These are phyloP conservation scores for Ascochyta lentis DNA, from an alignment of 2,329 filamentous ascomycete species.

Conservation along the genomic window DNA sequence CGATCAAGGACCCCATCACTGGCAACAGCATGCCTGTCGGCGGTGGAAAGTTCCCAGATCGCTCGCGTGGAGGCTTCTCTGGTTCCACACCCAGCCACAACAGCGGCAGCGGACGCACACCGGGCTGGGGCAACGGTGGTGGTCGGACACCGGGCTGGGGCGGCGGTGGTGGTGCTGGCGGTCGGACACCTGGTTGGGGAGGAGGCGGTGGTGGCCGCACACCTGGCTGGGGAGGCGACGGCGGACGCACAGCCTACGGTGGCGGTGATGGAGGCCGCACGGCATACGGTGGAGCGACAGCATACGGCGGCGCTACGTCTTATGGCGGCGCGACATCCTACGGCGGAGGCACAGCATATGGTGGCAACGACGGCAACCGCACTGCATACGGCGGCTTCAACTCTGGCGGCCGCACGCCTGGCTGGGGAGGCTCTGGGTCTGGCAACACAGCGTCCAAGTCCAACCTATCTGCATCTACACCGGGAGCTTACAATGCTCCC, in stretches of 20 bases:
- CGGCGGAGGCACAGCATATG: slow-evolving; percentile 55
- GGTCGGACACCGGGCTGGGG: slow-evolving; percentile 52
- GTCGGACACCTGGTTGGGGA: slow-evolving; percentile 53
- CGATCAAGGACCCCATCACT: slow-evolving; percentile 80
- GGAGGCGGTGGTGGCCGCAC: slow-evolving; percentile 54
- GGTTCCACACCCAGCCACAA: slow-evolving; percentile 46
- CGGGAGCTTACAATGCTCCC: slow-evolving; percentile 44
- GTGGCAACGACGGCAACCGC: slow-evolving; percentile 46
- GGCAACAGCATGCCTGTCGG: slow-evolving; percentile 78
- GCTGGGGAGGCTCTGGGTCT: slow-evolving; percentile 63
- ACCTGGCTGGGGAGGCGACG: slow-evolving; percentile 56
- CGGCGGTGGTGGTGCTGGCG: slow-evolving; percentile 56
- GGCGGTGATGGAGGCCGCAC: slow-evolving; percentile 48
- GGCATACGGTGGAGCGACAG: slow-evolving; percentile 51
- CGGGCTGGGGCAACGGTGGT: slow-evolving; percentile 39
- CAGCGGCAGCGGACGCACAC: slow-evolving; percentile 46
- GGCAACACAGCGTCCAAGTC: slow-evolving; percentile 33
- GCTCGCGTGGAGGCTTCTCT: slow-evolving; percentile 48
- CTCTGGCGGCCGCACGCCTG: slow-evolving; percentile 57
- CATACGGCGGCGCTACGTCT: slow-evolving; percentile 66
- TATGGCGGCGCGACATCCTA: slow-evolving; percentile 79
- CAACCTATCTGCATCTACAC: slow-evolving; percentile 41
- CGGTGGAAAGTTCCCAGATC: slow-evolving; percentile 44
- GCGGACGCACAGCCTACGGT: slow-evolving; percentile 47
- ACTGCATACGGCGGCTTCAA: slow-evolving; percentile 60